Evolutionary conservation across 2,329 filamentous ascomycete species (phyloP), one percentile per base, ranked within the genome.

Genomic region (Verruconis gallopava): DNA sequence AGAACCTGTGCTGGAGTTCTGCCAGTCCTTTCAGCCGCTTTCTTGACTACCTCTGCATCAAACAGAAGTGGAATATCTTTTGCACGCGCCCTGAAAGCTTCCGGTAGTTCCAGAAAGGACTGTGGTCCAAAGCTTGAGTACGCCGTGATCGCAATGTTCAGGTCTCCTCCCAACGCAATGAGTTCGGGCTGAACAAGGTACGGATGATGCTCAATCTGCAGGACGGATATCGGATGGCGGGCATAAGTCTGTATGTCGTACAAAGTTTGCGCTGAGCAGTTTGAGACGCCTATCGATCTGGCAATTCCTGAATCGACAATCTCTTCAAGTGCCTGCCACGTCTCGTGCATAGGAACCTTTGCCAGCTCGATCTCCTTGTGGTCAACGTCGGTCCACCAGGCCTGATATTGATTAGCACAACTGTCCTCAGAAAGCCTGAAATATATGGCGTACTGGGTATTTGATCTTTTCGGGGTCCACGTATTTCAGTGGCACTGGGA

Each of bases 11-110:
- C 40, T 9, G 40, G 36, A 5, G 36, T 21, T n/a, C 40, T 42
- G 5, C 20, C 20, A 5, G 36, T 5, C 20, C 68, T 69, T 12
- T 70, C 62, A 6, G 65, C 71, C 46, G 74, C 64, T 42, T 69
- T 63, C 4, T 52, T 57, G 30, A 74, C 48, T 1, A 62, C 55
- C 1, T 65, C 67, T 3, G 73, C 67, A 36, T 73, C 69, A 37
- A 74, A 46, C 48, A 68, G 69, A 5, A 59, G 61, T 32, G 66
- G 64, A 4, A 53, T 55, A 9, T 33, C 37, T 12, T 6, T n/a
- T n/a, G n/a, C n/a, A n/a, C n/a, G n/a, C n/a, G n/a, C 37, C 25
- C 53, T 53, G 51, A 73, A 73, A 19, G 68, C 55, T 42, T 61
- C 54, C 48, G 73, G 72, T 39, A 20, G 6, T 9, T 11, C 20